Percentiles rank a stretch among this genome's conserved stretches.
Conservation (phyloP, 148 eudicot species). For the Mesembryanthemum crystallinum region DNA sequence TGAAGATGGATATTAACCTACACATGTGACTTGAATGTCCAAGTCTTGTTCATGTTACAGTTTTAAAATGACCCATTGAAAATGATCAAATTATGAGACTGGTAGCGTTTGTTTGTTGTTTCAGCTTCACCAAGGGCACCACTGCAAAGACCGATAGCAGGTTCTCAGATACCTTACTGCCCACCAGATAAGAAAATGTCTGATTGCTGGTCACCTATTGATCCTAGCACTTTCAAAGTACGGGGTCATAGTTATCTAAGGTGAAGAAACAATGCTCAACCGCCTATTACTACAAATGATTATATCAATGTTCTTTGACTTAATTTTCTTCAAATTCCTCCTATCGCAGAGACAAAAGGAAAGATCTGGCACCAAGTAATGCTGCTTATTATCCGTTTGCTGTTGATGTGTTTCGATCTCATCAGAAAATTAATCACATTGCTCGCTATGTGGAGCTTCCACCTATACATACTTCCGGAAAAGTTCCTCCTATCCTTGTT, state of each 20-base stretch:
- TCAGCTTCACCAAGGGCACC: slow-evolving; percentile 77
- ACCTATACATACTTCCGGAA: slow-evolving; percentile 43
- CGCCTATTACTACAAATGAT: not conserved
- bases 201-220: slow-evolving; percentile 81
- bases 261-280: slow-evolving; percentile 27
- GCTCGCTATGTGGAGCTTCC: slow-evolving; percentile 94
- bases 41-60: not conserved
- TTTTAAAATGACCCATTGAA: not conserved
- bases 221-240: slow-evolving; percentile 74
- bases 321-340: not conserved
- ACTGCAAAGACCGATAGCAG: slow-evolving; percentile 78
- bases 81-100: not conserved
- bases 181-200: slow-evolving; percentile 73
- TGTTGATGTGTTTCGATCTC: slow-evolving; percentile 80
- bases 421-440: slow-evolving; percentile 74
- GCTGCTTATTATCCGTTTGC: slow-evolving; percentile 88
- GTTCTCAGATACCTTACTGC: slow-evolving; percentile 77
- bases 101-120: not conserved
- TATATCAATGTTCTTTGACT: slow-evolving; percentile 4
- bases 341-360: slow-evolving; percentile 73
- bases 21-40: not conserved
- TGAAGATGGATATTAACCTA: not conserved
- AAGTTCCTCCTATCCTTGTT: slow-evolving; percentile 74
- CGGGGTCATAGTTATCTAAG: slow-evolving; percentile 75
- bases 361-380: slow-evolving; percentile 63